These are phyloP conservation scores for Colletotrichum orbiculare DNA, from an alignment of 2,329 filamentous ascomycete species.

Conservation along the genomic window DNA sequence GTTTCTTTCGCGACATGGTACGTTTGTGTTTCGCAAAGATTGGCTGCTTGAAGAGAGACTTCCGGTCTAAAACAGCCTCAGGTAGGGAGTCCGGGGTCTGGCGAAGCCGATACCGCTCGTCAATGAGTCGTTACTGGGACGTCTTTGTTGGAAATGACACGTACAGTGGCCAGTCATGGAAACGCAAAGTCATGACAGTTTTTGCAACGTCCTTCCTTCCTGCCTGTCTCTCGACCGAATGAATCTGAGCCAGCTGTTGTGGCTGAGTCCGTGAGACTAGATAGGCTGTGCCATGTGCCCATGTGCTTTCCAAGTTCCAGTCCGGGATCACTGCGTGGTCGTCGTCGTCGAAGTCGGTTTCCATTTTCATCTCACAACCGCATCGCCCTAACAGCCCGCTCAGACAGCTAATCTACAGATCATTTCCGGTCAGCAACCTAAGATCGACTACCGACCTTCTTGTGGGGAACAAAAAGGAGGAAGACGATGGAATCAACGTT, in stretches of 20 bases:
- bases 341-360: no score
- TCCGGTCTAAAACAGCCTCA: neutral
- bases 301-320: neutral
- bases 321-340: no score
- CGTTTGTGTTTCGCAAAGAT: slow-evolving; percentile 27
- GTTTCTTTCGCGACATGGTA: slow-evolving; percentile 25
- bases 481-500: slow-evolving; percentile 23
- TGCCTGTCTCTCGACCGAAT: neutral
- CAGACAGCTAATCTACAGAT: slow-evolving; percentile 4
- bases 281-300: neutral
- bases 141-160: neutral
- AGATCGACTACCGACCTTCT: slow-evolving; percentile 25
- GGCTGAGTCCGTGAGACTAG: neutral
- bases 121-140: slow-evolving; percentile 1
- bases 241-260: neutral
- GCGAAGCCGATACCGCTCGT: neutral
- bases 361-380: neutral
- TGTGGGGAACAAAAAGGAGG: slow-evolving; percentile 18
- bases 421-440: neutral
- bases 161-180: neutral
- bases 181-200: neutral
- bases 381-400: neutral
- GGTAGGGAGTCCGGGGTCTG: neutral
- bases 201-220: neutral
- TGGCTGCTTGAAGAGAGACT: slow-evolving; percentile 17